phyloP scores from a whole-genome alignment of 169 alveolate species.

The Eimeria maxima region DNA sequence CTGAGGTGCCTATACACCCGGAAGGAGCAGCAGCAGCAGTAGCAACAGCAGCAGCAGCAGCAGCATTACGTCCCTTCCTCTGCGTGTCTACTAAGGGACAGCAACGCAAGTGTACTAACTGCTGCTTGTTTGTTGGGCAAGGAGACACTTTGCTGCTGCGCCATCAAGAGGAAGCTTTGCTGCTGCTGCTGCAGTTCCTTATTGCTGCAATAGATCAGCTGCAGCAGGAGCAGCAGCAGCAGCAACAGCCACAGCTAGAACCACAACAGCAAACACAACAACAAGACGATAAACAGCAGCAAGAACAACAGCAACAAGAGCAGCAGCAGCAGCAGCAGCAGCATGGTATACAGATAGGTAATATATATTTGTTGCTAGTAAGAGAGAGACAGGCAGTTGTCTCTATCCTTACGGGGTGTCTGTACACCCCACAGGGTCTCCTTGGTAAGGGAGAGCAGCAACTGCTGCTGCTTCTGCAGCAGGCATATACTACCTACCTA shows the following conservation, averaged over 20 bases:
- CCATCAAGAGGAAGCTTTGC: background rate
- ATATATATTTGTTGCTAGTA: too few relatives aligned
- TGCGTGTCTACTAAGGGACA: background rate
- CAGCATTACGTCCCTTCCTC: conserved; percentile 5
- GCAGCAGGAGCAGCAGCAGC: too few relatives aligned
- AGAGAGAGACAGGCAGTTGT: too few relatives aligned
- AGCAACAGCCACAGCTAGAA: too few relatives aligned
- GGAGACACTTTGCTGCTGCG: background rate
- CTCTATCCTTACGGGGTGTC: too few relatives aligned
- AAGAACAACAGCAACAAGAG: background rate
- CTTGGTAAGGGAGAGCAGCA: too few relatives aligned
- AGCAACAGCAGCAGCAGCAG: conserved; percentile 20
- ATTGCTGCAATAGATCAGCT: background rate
- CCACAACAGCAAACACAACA: too few relatives aligned
- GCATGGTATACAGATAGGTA: too few relatives aligned
- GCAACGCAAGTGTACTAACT: background rate
- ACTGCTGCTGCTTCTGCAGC: too few relatives aligned
- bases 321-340: background rate
- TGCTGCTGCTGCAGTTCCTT: conserved; percentile 2
- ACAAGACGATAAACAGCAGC: too few relatives aligned
- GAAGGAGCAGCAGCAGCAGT: background rate
- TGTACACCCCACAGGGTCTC: too few relatives aligned
- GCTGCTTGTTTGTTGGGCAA: background rate
- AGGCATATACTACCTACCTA: too few relatives aligned
- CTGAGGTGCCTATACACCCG: background rate